Evolutionary conservation across 352 stramenopile species (phyloP).

Genomic region (Pythium chondricola): DNA sequence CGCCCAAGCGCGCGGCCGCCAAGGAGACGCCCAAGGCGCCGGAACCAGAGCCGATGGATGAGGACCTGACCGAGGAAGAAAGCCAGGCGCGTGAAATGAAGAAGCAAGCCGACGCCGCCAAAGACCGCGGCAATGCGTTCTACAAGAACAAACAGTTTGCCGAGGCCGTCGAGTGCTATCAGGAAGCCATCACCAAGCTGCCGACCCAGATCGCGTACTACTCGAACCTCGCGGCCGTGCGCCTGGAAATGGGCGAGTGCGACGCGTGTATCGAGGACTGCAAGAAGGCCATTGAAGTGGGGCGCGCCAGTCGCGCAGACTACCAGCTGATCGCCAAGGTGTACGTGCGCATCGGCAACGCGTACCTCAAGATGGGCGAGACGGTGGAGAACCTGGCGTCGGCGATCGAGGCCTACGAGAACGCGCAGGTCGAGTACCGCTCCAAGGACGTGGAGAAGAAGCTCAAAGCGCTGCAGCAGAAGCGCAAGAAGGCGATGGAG

Average conservation of each 20-base stretch:
- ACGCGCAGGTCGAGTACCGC: constrained; percentile 82
- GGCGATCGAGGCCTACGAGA: constrained; percentile 86
- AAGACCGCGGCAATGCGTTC: constrained; percentile 93
- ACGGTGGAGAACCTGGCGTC: constrained; percentile 79
- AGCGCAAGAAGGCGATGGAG: constrained; percentile 94
- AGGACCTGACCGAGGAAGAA: constrained; percentile 85
- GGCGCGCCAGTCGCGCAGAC: constrained; percentile 90
- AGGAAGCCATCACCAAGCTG: constrained; percentile 94
- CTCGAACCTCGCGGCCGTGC: constrained; percentile 97
- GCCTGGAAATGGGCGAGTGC: constrained; percentile 94
- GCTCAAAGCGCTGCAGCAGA: constrained; percentile 92
- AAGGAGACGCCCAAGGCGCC: constrained; percentile 30
- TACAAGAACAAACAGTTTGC: constrained; percentile 98
- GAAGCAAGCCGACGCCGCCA: constrained; percentile 85
- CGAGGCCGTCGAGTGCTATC: constrained; percentile 91
- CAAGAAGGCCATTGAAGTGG: constrained; percentile 94
- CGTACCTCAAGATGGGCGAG: constrained; percentile 93
- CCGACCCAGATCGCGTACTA: constrained; percentile 96
- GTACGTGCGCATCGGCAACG: constrained; percentile 95
- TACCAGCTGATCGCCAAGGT: constrained; percentile 96
- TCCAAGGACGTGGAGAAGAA: constrained; percentile 93
- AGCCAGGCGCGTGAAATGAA: constrained; percentile 42
- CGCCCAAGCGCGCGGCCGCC: constrained; percentile 2
- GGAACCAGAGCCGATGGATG: constrained; percentile 72
- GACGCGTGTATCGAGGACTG: constrained; percentile 93